These are phyloP conservation scores for Akanthomyces lecanii DNA, from an alignment of 2,329 filamentous ascomycete genomes.

Conservation along the genomic window DNA sequence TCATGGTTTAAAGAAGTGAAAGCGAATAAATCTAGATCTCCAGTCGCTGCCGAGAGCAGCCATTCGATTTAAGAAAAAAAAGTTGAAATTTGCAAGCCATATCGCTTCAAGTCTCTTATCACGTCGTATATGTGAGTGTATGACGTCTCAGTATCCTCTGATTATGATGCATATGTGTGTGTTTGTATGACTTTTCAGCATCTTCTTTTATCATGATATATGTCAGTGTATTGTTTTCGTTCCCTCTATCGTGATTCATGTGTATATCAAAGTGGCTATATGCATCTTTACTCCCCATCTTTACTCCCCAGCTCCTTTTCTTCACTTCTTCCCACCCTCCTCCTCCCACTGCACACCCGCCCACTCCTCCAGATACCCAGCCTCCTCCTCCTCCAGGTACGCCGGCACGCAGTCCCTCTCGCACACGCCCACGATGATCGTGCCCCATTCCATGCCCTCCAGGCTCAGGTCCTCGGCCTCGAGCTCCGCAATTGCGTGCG, in stretches of 20 bases:
- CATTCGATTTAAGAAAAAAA: constrained; percentile 11
- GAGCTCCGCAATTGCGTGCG: constrained; percentile 82
- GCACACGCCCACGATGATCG: constrained; percentile 82
- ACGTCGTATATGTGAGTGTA: background rate
- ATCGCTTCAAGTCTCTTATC: background rate
- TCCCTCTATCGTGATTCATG: constrained; percentile 22
- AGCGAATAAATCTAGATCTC: constrained; percentile 12
- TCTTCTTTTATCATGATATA: constrained; percentile 20
- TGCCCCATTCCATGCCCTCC: constrained; percentile 98
- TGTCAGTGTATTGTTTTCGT: constrained; percentile 11
- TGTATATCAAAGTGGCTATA: constrained; percentile 18
- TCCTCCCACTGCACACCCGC: constrained; percentile 98
- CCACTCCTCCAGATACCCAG: constrained; percentile 91
- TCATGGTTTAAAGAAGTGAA: constrained; percentile 15
- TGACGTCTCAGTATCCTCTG: background rate
- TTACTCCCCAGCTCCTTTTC: background rate
- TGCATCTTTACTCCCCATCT: background rate
- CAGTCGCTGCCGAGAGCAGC: constrained; percentile 4
- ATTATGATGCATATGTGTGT: too few species aligned
- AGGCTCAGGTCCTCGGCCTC: constrained; percentile 69
- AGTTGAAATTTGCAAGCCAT: constrained; percentile 8
- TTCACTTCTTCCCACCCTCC: constrained; percentile 38
- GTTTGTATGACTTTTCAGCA: too few species aligned
- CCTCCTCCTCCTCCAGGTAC: constrained; percentile 55
- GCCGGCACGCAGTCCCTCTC: constrained; percentile 67